Base-by-base conservation (phyloP, 2,329 filamentous ascomycete species). In the Colletotrichum karsti region DNA sequence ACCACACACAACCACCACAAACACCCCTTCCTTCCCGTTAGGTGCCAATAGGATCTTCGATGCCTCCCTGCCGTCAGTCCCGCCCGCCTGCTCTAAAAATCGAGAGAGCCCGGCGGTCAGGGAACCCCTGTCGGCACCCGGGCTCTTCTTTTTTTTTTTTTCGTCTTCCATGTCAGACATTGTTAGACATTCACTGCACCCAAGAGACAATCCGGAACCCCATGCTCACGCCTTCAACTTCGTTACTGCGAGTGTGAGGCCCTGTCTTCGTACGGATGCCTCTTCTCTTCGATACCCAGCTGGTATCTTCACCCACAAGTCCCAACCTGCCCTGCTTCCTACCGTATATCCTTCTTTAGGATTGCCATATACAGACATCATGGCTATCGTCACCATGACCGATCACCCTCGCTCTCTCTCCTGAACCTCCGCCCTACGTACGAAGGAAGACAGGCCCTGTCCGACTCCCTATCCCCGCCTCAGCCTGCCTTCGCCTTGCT, bases 31-130 rank as follows among this genome's bases (percentile, higher is more conserved):
- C 26, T 53, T 46, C 51, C 58, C 51, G n/a, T n/a, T 15, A n/a
- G 26, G 33, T 63, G 41, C 63, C 63, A 67, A 67, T 63, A 50
- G 58, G 51, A 63, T 42, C 53, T 30, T 4, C n/a, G 12, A 15
- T 39, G 12, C 30, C 64, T 67, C 60, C 64, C 64, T 67, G 59
- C 35, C 53, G 59, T 63, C 35, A 57, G 59, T 63, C 51, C 50
- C 59, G 59, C 64, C 42, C 44, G 44, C 51, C 51, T 57, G 51
- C 51, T 57, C 51, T 39, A 67, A 63, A 61, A 64, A 54, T 63
- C 51, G 33, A 54, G 33, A 54, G 51, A 67, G 35, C 54, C 61
- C 48, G 50, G 54, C 37, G 26, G 61, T 10, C 53, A 60, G 61
- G 65, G 61, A 30, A 37, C 30, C 62, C 66, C 42, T 58, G 66